phyloP scores from a whole-genome alignment of 2,329 filamentous ascomycete genomes.

The Dactylellina drechsleri region DNA sequence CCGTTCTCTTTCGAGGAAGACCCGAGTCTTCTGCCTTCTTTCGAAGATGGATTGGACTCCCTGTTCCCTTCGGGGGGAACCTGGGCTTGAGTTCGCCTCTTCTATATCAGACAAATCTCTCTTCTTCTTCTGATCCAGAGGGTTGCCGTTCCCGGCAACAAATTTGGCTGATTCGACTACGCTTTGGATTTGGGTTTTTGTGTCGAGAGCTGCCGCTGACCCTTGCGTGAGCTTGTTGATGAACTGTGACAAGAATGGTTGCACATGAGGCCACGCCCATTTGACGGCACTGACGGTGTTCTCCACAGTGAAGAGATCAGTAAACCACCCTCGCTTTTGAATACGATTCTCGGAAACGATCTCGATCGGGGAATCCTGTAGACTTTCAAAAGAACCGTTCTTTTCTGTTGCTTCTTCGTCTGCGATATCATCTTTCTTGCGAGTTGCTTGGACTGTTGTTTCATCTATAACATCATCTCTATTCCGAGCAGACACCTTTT shows the following conservation, averaged over 20 bases:
- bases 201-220: conserved; percentile 28
- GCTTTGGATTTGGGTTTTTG: conserved; percentile 13
- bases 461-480: not conserved
- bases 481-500: not conserved
- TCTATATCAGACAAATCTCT: conserved; percentile 26
- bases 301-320: conserved; percentile 28
- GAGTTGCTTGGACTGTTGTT: not conserved
- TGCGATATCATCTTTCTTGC: not conserved
- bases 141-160: conserved; percentile 39
- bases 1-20: conserved; percentile 2
- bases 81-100: not conserved
- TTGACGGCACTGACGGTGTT: conserved; percentile 15
- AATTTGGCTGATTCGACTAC: conserved; percentile 30
- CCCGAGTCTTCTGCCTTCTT: not conserved
- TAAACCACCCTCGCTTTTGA: conserved; percentile 33
- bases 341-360: not conserved
- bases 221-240: conserved; percentile 39
- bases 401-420: not conserved
- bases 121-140: conserved; percentile 47
- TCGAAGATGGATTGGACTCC: too few relatives aligned
- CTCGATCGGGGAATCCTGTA: not conserved
- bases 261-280: conserved; percentile 38
- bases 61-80: too few relatives aligned
- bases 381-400: not conserved
- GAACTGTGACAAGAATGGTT: conserved; percentile 44